Conservation (phyloP, 2,329 filamentous ascomycete species). For the Epichloe sylvatica region DNA sequence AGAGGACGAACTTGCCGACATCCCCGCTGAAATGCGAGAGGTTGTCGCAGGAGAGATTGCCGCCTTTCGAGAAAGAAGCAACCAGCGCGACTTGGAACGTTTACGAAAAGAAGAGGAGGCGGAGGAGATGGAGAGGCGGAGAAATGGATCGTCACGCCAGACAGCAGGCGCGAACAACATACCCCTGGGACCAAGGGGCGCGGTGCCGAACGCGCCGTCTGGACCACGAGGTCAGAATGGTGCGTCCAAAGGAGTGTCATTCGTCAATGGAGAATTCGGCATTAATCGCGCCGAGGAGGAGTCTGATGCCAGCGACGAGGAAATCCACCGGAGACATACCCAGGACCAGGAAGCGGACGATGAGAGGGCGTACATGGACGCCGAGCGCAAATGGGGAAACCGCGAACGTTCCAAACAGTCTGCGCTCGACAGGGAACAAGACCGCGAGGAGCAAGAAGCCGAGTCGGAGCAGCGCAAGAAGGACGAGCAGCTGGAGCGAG, state of each 20-base stretch:
- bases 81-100: constrained; percentile 74
- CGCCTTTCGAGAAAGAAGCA: constrained; percentile 85
- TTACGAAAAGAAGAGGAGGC: constrained; percentile 82
- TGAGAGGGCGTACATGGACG: constrained; percentile 69
- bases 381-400: constrained; percentile 82
- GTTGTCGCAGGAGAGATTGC: constrained; percentile 89
- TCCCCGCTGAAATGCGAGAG: constrained; percentile 90
- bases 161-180: constrained; percentile 49
- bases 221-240: constrained; percentile 53
- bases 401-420: constrained; percentile 72
- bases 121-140: constrained; percentile 68
- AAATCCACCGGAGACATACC: constrained; percentile 60
- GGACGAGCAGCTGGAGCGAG: constrained; percentile 50
- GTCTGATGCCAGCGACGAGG: constrained; percentile 73
- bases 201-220: constrained; percentile 59
- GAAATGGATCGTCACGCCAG: constrained; percentile 50
- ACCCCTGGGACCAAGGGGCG: constrained; percentile 24
- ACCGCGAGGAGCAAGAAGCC: constrained; percentile 63
- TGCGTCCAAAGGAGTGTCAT: constrained; percentile 42
- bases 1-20: constrained; percentile 90
- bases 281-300: constrained; percentile 68
- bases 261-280: constrained; percentile 63
- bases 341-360: constrained; percentile 60
- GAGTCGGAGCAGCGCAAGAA: constrained; percentile 51
- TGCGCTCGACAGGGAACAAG: constrained; percentile 72